Conservation (phyloP, 768 basidiomycete genomes). For the Suillus ampliporus region DNA sequence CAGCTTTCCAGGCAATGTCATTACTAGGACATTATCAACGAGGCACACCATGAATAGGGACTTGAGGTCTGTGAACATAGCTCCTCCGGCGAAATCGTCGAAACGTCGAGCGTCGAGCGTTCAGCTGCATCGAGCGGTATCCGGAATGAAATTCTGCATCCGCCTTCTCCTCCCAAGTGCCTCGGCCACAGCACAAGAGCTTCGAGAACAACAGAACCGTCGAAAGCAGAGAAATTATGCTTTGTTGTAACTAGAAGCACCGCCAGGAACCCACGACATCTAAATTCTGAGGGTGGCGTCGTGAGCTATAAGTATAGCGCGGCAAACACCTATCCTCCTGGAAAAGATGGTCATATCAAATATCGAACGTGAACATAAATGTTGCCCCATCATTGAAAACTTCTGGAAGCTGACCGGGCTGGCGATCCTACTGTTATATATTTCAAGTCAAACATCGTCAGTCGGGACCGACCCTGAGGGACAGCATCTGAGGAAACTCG, state of each 20-base stretch:
- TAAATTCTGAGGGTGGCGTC: slow-evolving; percentile 36
- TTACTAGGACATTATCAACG: not conserved
- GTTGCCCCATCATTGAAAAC: not conserved
- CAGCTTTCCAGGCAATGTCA: slow-evolving; percentile 3
- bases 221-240: slow-evolving; percentile 32
- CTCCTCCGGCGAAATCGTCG: not conserved
- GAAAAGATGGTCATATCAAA: not conserved
- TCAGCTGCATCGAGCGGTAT: not conserved
- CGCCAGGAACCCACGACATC: slow-evolving; percentile 44
- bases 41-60: not conserved
- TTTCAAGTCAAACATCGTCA: not conserved
- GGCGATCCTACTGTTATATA: not conserved
- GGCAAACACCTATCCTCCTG: not conserved
- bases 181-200: not conserved
- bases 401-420: too few relatives aligned
- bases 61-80: not conserved
- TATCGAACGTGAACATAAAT: not conserved
- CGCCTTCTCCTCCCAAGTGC: too few relatives aligned
- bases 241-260: slow-evolving; percentile 42
- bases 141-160: too few relatives aligned
- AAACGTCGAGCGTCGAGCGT: not conserved
- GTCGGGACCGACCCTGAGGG: slow-evolving; percentile 18
- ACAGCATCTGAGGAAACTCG: slow-evolving; percentile 33
- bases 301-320: not conserved
- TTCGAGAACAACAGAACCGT: slow-evolving; percentile 27